Percentiles rank a stretch among this genome's conserved stretches.
phyloP scores from a whole-genome alignment of 495 filamentous ascomycete genomes.

The Trichoderma asperelloides region DNA sequence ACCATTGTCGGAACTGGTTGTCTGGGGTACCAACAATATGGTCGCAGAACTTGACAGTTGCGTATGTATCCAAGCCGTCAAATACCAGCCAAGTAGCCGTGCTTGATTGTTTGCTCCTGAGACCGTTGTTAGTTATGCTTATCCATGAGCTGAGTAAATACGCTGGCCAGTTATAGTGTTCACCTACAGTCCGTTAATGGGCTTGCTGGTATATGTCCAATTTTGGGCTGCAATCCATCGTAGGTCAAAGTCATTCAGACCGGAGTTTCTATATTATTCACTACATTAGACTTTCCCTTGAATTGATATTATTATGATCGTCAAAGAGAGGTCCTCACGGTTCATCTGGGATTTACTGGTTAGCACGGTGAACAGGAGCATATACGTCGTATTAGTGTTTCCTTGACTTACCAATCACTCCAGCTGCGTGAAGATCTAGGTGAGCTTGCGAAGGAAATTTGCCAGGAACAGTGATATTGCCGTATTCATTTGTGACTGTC shows the following conservation, averaged over 20 bases:
- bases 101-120: slow-evolving; percentile 14
- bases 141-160: neutral
- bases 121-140: neutral
- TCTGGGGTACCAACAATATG: slow-evolving; percentile 51
- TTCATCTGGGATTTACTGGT: neutral
- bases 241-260: slow-evolving; percentile 53
- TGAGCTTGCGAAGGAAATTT: slow-evolving; percentile 55
- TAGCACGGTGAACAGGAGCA: slow-evolving; percentile 21
- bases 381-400: too few species aligned
- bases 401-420: slow-evolving; percentile 44
- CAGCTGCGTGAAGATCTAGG: slow-evolving; percentile 47
- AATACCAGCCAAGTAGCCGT: slow-evolving; percentile 46
- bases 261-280: slow-evolving; percentile 13
- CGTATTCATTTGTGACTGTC: slow-evolving; percentile 43
- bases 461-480: slow-evolving; percentile 50
- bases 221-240: slow-evolving; percentile 52
- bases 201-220: slow-evolving; percentile 51
- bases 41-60: slow-evolving; percentile 53
- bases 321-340: neutral
- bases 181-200: slow-evolving; percentile 38
- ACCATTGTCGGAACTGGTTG: slow-evolving; percentile 66
- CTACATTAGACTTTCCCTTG: slow-evolving; percentile 24
- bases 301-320: neutral
- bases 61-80: slow-evolving; percentile 59
- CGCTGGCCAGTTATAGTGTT: neutral